Conservation (phyloP, 257 asterid genomes). For the Solanum chmielewskii region DNA sequence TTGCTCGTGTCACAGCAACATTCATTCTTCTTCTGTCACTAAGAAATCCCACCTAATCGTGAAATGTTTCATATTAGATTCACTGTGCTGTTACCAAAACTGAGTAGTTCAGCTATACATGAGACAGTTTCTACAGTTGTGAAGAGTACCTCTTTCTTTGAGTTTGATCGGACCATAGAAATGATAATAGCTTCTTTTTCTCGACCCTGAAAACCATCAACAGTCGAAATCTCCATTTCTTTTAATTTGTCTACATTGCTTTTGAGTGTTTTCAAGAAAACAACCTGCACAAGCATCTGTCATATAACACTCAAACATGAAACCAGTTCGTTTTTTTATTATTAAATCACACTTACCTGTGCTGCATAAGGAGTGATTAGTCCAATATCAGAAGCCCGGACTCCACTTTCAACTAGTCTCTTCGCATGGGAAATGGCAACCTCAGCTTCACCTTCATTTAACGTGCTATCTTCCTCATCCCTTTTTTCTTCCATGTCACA, state of each 20-base stretch:
- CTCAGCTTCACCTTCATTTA: conserved; percentile 92
- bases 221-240: conserved; percentile 87
- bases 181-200: conserved; percentile 96
- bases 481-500: conserved; percentile 99
- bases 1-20: conserved; percentile 95
- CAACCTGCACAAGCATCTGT: conserved; percentile 40
- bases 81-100: not conserved
- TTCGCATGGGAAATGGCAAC: conserved; percentile 85
- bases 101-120: not conserved
- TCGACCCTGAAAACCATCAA: conserved; percentile 98
- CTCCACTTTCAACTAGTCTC: conserved; percentile 82
- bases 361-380: conserved; percentile 92
- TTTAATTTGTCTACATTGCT: conserved; percentile 68
- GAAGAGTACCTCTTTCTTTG: conserved; percentile 70
- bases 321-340: not conserved
- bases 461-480: conserved; percentile 88
- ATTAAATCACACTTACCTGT: conserved; percentile 35
- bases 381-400: conserved; percentile 72
- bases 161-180: conserved; percentile 95
- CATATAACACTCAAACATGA: not conserved
- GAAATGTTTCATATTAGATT: not conserved
- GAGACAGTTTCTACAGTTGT: not conserved
- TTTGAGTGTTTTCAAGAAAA: conserved; percentile 62
- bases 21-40: conserved; percentile 93
- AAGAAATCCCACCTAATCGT: conserved; percentile 78